Evolutionary conservation across 768 basidiomycete genomes (phyloP), one percentile per base, ranked within the genome.

Genomic region (Pisolithus microcarpus): DNA sequence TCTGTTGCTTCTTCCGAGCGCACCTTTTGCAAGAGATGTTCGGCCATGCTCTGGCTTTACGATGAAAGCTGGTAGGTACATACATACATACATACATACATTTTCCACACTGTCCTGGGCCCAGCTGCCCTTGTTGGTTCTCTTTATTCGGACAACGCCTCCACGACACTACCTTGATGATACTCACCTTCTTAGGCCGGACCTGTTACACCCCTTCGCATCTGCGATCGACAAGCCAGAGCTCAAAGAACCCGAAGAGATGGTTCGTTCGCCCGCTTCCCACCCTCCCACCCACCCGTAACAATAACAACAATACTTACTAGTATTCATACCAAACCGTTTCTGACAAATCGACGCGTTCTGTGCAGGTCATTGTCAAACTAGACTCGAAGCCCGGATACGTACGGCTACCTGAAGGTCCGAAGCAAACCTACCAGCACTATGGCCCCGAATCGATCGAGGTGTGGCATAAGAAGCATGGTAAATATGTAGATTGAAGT

Each of bases 11-110:
- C 71, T 1, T 84, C 83, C 10, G 78, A 85, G 56, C 70, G 84
- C 31, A 76, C 75, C 55, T 85, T 85, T 59, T 85, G 84, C 58
- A 72, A 71, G 26, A 78, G 74, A 51, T 85, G 83, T 59, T 79
- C 81, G 1, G 62, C 74, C 39, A 84, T 85, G 84, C 65, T 85
- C 8, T 85, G 84, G 84, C 57, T 81, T 24, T 85, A 78, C 51
- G 80, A 84, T 48, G 58, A 70, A 45, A 52, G 55, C 1, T 83
- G 81, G 83, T 84, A 44, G 36, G 72, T 53, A 13, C 11, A 9
- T 4, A 23, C 21, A 23, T 53, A 13, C 11, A 9, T 4, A 23
- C 21, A 23, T 26, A 26, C 26, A 26, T 26, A 7, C 4, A 4
- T 26, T 26, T 6, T 5, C 26, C 7, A 26, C 5, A 26, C 11